Base-by-base conservation (phyloP, 495 filamentous ascomycete genomes). In the Evansstolkia leycettana region DNA sequence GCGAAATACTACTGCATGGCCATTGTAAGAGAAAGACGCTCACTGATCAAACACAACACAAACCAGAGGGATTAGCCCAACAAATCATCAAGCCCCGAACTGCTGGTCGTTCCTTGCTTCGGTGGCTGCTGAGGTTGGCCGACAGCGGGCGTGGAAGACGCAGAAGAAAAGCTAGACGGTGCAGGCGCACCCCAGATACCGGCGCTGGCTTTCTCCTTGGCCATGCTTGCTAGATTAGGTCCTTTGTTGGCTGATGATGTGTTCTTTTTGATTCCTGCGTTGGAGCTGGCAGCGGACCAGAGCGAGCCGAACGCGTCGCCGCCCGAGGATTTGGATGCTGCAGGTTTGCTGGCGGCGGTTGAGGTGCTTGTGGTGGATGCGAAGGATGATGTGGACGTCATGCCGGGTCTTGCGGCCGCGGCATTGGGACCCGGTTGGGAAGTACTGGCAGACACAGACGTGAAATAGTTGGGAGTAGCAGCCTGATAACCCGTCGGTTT, bases 121-220 rank as follows among this genome's bases (percentile, higher is more conserved):
- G 55, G 54, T 35, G 52, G 47, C 20, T 50, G 50, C 42, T 52
- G 48, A 15, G 39, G 34, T 31, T 45, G 50, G 18, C 33, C 43
- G 28, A 31, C 32, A 15, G n/a, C 17, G 10, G 35, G 26, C 6
- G 27, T 41, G 15, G 27, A 28, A 19, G 34, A 33, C 5, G 40
- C 32, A 14, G 51, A 48, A 5, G 60, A 55, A 2, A 66, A 46
- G 28, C 39, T 36, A 24, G 54, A 45, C 1, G 67, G 46, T 23
- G 75, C 63, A 3, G 72, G 65, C 5, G 79, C 70, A 7, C 90
- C 90, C 87, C 92, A 98, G 46, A 98, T 84, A 2, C 88, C 87
- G 2, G 85, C 84, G 53, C 77, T 87, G 26, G 85, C 84, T 65
- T 94, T 94, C 56, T 95, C 83, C 65, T 94, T 94, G 28, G 86